Percentiles rank a stretch among this genome's conserved stretches.
These are phyloP conservation scores for Jacaranda mimosifolia DNA, from an alignment of 257 asterid genomes.

Conservation along the genomic window DNA sequence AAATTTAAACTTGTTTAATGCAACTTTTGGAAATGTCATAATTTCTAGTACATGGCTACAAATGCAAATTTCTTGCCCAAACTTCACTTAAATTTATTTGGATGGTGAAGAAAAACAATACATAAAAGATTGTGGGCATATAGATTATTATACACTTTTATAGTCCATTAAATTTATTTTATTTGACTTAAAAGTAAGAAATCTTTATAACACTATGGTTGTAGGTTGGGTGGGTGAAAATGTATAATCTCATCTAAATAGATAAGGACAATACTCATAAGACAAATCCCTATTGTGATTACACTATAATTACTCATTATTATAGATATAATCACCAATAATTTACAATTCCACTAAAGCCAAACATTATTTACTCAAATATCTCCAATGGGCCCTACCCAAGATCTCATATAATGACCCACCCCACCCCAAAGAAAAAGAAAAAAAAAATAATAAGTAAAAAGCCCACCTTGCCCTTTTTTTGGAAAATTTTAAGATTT, in stretches of 20 bases:
- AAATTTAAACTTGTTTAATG: too few species aligned
- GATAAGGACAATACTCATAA: constrained; percentile 12
- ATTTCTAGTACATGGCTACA: too few species aligned
- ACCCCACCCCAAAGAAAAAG: too few species aligned
- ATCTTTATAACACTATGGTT: not conserved
- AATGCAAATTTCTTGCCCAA: too few species aligned
- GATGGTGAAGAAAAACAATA: too few species aligned
- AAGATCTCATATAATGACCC: too few species aligned
- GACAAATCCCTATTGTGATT: constrained; percentile 31
- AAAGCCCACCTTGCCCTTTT: not conserved
- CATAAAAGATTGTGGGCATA: too few species aligned
- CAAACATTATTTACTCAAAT: not conserved
- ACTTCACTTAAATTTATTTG: too few species aligned
- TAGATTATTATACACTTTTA: too few species aligned
- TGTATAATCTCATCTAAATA: constrained; percentile 6
- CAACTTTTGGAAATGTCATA: too few species aligned
- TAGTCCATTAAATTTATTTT: not conserved
- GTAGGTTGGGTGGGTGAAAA: not conserved
- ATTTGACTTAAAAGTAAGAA: not conserved
- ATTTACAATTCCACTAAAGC: not conserved
- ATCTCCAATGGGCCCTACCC: not conserved
- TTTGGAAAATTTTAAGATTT: not conserved
- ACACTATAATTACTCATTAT: constrained; percentile 20
- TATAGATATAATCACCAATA: constrained; percentile 7
- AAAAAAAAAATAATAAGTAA: too few species aligned